Evolutionary conservation across 768 basidiomycete species (phyloP).

Genomic region (Phanerodontia chrysosporium): DNA sequence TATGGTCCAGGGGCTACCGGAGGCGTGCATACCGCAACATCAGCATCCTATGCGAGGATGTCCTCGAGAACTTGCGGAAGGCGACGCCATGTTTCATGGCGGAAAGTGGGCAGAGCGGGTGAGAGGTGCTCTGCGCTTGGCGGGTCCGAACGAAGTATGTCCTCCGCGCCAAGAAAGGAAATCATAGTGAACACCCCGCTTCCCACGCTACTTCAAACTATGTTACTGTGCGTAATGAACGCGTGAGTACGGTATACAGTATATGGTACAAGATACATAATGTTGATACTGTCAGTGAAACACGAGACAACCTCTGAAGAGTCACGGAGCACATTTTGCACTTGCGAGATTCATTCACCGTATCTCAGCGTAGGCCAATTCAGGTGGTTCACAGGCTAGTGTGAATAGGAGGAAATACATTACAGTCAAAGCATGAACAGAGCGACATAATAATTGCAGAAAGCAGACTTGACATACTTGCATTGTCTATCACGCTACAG

Average conservation of each 20-base stretch:
- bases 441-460: background rate
- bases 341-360: too few relatives aligned
- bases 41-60: conserved; percentile 86
- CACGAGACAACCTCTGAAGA: too few relatives aligned
- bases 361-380: too few relatives aligned
- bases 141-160: background rate
- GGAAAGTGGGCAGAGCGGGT: conserved; percentile 1
- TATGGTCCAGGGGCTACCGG: background rate
- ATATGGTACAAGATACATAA: too few relatives aligned
- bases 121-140: background rate
- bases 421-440: background rate
- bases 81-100: conserved; percentile 93
- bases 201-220: background rate
- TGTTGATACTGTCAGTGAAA: too few relatives aligned
- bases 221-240: background rate
- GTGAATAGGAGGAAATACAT: background rate
- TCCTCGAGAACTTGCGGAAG: conserved; percentile 88
- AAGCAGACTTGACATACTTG: background rate
- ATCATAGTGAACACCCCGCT: background rate
- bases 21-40: conserved; percentile 71
- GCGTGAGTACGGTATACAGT: too few relatives aligned
- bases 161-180: background rate
- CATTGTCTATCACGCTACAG: background rate
- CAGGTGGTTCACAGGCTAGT: background rate
- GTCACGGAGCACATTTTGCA: too few relatives aligned